Evolutionary conservation across 1,284 basidiomycete genomes (phyloP), one percentile per base, ranked within the genome.

Genomic region (Leccinum huronense): DNA sequence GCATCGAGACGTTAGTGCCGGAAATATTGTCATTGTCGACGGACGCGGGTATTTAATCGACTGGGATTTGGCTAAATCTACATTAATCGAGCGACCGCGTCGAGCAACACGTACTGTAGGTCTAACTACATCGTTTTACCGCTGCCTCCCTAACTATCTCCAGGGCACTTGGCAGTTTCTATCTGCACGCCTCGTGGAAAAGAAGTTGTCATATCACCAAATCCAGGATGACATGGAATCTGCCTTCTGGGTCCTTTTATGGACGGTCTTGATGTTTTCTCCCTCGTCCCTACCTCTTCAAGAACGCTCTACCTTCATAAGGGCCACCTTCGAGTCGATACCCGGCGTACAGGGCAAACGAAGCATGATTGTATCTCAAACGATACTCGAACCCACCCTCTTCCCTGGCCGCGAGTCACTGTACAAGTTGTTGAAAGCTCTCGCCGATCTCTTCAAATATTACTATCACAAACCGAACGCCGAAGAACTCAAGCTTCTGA

Each of bases 131-230:
- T 57, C 16, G 27, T 57, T 57, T 57, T 57, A 27, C 33, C 34
- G 11, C 55, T 36, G 55, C 13, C 31, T 16, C 53, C 30, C 30
- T 27, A 57, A 31, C 13, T 27, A 36, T 57, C n/a, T 57, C 8
- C n/a, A 57, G 55, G 55, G 55, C 5, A 57, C 55, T 34, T 57
- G 55, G 55, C 55, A 57, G 33, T 57, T 57, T 23, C 34, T 57
- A 33, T 57, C 55, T 38, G 33, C n/a, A 14, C n/a, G 55, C 55
- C 55, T 57, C 34, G 55, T 57, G 33, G 55, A 57, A 57, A 27
- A 57, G 33, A n/a, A 16, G n/a, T 11, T 16, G n/a, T 7, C 55
- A 34, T n/a, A 57, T 27, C 55, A 57, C 16, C 34, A 13, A 36
- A 14, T 57, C 33, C 14, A 19, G n/a, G 55, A 57, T 36, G 33